Conservation (phyloP, 1,139 yeast genomes). For the Diutina sp. region DNA sequence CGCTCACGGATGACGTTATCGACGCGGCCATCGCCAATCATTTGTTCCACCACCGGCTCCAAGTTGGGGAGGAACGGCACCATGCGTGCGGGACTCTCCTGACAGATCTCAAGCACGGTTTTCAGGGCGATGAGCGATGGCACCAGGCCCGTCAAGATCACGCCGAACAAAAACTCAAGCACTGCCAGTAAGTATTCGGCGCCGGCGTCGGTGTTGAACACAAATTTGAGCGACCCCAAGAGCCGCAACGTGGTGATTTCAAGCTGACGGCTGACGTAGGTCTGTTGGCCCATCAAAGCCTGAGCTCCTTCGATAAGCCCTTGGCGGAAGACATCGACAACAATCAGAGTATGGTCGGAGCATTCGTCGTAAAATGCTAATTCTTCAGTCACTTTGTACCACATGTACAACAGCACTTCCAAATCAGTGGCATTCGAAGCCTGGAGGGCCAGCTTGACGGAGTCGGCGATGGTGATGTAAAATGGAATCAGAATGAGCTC, state of each 20-base stretch:
- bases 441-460: conserved; percentile 18
- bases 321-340: not conserved
- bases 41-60: conserved; percentile 36
- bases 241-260: conserved; percentile 32
- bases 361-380: not conserved
- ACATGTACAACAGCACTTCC: not conserved
- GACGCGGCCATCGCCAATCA: conserved; percentile 32
- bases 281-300: not conserved
- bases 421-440: not conserved
- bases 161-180: conserved; percentile 32
- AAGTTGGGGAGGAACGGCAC: conserved; percentile 36
- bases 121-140: conserved; percentile 36
- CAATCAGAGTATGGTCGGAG: not conserved
- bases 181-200: conserved; percentile 27
- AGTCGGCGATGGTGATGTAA: conserved; percentile 35
- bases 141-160: conserved; percentile 14
- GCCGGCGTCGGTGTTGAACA: conserved; percentile 28
- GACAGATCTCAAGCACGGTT: conserved; percentile 49
- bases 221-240: conserved; percentile 43
- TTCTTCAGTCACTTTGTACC: not conserved
- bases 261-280: not conserved
- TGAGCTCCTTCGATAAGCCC: not conserved
- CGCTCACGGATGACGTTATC: conserved; percentile 47
- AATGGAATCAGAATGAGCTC: conserved; percentile 48
- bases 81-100: conserved; percentile 40